A percentile compares a stretch with the other conserved stretches of the same genome.
Conservation (phyloP, 2,329 filamentous ascomycete species). For the Colletotrichum australisinense region DNA sequence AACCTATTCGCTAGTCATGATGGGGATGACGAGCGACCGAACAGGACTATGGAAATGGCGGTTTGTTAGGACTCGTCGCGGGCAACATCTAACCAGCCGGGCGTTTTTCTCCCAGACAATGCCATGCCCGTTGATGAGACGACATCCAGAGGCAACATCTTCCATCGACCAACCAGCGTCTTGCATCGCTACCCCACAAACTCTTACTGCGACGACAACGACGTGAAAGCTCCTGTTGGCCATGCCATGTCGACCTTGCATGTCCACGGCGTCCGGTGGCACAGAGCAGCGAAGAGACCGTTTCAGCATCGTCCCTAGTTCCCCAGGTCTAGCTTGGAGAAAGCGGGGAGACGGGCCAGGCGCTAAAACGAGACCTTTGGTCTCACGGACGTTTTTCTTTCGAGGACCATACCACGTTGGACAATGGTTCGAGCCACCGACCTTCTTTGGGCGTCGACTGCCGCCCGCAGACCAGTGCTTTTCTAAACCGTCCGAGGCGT, state of each 20-base stretch:
- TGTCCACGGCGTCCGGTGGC: conserved; percentile 16
- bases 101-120: not conserved
- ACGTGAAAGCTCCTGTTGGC: not conserved
- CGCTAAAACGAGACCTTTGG: conserved; percentile 8
- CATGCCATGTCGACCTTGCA: conserved; percentile 9
- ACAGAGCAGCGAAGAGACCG: conserved; percentile 20
- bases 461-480: not conserved
- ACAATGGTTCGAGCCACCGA: not conserved
- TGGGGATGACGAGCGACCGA: not conserved
- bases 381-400: conserved; percentile 13
- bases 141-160: conserved; percentile 4
- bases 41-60: not conserved
- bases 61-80: not conserved
- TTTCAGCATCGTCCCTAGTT: conserved; percentile 28
- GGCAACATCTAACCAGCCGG: not conserved
- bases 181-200: conserved; percentile 26
- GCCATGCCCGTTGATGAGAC: conserved; percentile 34
- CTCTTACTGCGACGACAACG: conserved; percentile 14
- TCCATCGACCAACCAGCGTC: conserved; percentile 14
- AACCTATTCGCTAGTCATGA: not conserved
- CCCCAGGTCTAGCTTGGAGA: conserved; percentile 14
- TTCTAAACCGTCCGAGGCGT: not conserved
- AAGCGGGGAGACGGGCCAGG: conserved; percentile 19
- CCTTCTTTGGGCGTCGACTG: not conserved
- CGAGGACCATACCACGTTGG: not conserved